phyloP scores from a whole-genome alignment of 352 stramenopile genomes.

The Pythium inflatum region DNA sequence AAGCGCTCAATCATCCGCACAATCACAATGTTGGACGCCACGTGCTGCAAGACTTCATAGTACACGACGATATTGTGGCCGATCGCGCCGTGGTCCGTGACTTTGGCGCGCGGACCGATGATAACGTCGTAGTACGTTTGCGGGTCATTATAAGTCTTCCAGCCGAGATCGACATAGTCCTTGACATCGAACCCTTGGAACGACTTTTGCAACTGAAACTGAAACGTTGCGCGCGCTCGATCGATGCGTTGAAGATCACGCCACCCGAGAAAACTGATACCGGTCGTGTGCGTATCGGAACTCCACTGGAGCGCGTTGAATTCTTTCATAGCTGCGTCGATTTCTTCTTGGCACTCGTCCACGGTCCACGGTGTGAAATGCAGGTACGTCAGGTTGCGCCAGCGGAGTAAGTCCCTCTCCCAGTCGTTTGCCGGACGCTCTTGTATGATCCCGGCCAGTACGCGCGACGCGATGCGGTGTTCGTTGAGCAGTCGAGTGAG shows the following conservation, averaged over 20 bases:
- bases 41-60: background rate
- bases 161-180: background rate
- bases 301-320: slow-evolving; percentile 3
- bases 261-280: background rate
- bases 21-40: background rate
- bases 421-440: background rate
- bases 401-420: background rate
- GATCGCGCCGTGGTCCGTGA: no score
- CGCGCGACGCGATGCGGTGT: background rate
- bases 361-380: background rate
- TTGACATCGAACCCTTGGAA: background rate
- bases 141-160: background rate
- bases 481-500: background rate
- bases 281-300: background rate
- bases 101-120: no score
- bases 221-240: background rate
- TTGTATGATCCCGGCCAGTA: background rate
- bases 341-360: background rate
- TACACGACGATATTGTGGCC: background rate
- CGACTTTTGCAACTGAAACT: background rate
- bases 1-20: background rate
- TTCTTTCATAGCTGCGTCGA: slow-evolving; percentile 1
- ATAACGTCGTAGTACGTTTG: background rate
- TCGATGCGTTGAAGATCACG: background rate
- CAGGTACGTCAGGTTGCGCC: background rate